A percentile compares a stretch with the other conserved stretches of the same genome.
These are phyloP conservation scores for Lophiotrema nucula DNA, from an alignment of 495 filamentous ascomycete species.

Conservation along the genomic window DNA sequence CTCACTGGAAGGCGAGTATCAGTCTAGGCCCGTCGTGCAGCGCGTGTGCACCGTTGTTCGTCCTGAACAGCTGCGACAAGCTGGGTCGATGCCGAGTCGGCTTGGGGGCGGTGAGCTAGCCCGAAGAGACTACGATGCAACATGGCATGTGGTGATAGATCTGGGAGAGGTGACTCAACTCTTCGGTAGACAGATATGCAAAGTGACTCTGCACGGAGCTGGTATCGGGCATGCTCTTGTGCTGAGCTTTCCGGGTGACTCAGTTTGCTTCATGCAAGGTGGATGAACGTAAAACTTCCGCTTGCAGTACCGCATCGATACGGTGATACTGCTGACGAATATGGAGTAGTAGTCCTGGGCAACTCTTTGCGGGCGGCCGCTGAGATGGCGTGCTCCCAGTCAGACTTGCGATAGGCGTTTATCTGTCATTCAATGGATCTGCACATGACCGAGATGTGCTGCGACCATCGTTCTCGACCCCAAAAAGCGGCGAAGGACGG, in stretches of 20 bases:
- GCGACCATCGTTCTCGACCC: too few species aligned
- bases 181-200: not conserved
- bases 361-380: too few species aligned
- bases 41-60: not conserved
- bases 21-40: not conserved
- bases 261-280: not conserved
- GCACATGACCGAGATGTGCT: too few species aligned
- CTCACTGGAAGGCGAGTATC: not conserved
- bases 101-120: not conserved
- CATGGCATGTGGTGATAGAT: not conserved
- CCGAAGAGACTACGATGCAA: not conserved
- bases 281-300: not conserved
- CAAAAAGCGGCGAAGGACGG: too few species aligned
- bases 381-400: too few species aligned
- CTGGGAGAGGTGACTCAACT: not conserved
- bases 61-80: not conserved
- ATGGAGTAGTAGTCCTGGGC: too few species aligned
- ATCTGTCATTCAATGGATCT: too few species aligned
- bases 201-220: not conserved
- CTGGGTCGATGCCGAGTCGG: too few species aligned
- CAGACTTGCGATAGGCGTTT: too few species aligned
- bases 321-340: not conserved
- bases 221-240: not conserved
- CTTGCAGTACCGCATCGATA: not conserved
- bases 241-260: not conserved